A percentile compares a stretch with the other conserved stretches of the same genome.
Conservation (phyloP, 495 filamentous ascomycete genomes). For the Aspergillus ellipticus region DNA sequence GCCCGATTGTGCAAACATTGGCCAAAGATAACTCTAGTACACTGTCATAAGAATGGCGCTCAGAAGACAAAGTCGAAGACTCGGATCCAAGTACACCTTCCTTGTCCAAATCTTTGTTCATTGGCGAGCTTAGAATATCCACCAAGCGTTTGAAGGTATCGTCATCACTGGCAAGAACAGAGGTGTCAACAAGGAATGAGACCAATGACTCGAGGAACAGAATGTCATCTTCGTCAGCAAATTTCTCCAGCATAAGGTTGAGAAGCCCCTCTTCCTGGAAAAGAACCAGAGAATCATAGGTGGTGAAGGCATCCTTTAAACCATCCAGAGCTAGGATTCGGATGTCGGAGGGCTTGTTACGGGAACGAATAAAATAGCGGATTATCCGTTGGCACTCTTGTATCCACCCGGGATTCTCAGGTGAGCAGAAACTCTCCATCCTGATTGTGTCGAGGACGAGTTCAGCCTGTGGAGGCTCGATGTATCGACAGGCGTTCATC, state of each 20-base stretch:
- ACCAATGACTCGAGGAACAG: conserved; percentile 49
- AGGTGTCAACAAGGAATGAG: conserved; percentile 38
- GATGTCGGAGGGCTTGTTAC: conserved; percentile 58
- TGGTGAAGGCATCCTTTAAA: conserved; percentile 62
- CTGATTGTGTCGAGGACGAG: conserved; percentile 39
- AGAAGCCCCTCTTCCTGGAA: conserved; percentile 38
- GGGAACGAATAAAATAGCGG: conserved; percentile 62
- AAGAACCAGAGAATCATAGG: conserved; percentile 36
- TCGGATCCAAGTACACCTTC: conserved; percentile 21
- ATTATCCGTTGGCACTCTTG: conserved; percentile 59
- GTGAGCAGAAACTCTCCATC: conserved; percentile 58
- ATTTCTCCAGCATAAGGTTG: conserved; percentile 37
- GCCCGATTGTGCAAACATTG: conserved; percentile 41
- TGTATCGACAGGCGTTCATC: conserved; percentile 34
- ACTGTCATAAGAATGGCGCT: conserved; percentile 32
- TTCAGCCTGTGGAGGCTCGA: conserved; percentile 42
- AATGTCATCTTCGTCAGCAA: conserved; percentile 45
- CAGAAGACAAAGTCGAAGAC: conserved; percentile 20
- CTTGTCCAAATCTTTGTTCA: conserved; percentile 32
- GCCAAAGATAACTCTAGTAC: conserved; percentile 36
- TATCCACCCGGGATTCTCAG: conserved; percentile 65
- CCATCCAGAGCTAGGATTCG: conserved; percentile 65
- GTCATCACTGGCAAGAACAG: conserved; percentile 29
- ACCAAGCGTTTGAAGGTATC: conserved; percentile 32
- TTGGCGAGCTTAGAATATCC: conserved; percentile 32